Evolutionary conservation across 371 early-diverging fungal species (phyloP).

Genomic region (Umbelopsis sp.): DNA sequence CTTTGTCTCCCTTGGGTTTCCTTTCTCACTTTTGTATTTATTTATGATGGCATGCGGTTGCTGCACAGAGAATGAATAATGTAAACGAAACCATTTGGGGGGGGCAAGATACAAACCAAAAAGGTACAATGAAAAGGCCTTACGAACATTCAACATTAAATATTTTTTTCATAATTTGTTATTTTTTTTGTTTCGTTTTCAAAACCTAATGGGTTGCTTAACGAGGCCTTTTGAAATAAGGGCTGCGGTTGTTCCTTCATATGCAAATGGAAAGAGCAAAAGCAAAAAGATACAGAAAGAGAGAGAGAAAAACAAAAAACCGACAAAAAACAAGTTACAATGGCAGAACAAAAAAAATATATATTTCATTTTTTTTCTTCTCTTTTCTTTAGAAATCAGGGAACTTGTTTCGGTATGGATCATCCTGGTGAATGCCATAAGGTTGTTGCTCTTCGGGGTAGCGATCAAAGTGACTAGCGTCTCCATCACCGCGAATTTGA

Average conservation of each 20-base stretch:
- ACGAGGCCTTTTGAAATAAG: background rate
- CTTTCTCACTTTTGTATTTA: background rate
- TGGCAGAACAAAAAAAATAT: background rate
- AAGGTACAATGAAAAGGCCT: conserved; percentile 12
- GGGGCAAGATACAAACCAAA: background rate
- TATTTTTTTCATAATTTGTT: no score
- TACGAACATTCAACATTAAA: background rate
- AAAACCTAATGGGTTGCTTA: background rate
- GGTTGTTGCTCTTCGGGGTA: conserved; percentile 86
- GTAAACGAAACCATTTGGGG: background rate
- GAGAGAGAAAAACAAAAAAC: background rate
- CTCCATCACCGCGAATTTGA: conserved; percentile 82
- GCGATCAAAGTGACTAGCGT: conserved; percentile 93
- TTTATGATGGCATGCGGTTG: background rate
- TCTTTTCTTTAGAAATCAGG: conserved; percentile 8
- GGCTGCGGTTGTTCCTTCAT: background rate
- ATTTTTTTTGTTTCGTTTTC: background rate
- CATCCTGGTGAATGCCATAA: conserved; percentile 46
- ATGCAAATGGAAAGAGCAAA: background rate
- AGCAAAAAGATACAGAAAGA: background rate
- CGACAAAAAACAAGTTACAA: background rate
- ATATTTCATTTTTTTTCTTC: background rate
- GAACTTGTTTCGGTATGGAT: conserved; percentile 18
- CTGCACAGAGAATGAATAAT: background rate
- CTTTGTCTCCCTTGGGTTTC: background rate